Conservation (phyloP, 345 rosid genomes). For the Citrus mangshanensis region DNA sequence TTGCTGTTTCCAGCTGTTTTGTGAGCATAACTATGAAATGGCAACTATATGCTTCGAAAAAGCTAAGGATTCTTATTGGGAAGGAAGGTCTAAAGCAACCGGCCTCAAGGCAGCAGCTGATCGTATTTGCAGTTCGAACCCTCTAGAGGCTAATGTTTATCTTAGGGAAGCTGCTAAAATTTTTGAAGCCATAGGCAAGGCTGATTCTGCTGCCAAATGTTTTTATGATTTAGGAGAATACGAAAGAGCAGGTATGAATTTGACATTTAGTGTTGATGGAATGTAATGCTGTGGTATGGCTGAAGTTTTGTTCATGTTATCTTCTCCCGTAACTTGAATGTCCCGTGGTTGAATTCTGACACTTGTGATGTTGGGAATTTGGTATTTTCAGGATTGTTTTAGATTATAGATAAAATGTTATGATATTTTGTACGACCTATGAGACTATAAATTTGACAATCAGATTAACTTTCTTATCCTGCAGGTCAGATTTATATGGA, state of each 20-base stretch:
- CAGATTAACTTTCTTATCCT: background rate
- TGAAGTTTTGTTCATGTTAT: background rate
- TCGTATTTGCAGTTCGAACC: slow-evolving; percentile 27
- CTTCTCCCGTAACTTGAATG: background rate
- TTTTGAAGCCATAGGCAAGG: slow-evolving; percentile 35
- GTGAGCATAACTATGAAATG: slow-evolving; percentile 39
- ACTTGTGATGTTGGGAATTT: background rate
- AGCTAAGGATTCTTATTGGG: slow-evolving; percentile 39
- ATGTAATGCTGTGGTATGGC: background rate
- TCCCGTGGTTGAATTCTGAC: background rate
- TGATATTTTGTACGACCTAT: background rate
- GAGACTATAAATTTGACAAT: background rate
- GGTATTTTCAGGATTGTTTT: background rate
- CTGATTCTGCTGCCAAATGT: slow-evolving; percentile 45
- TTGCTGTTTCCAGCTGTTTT: slow-evolving; percentile 36
- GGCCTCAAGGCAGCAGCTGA: slow-evolving; percentile 44
- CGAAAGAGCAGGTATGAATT: slow-evolving; percentile 34
- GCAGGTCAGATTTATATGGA: slow-evolving; percentile 41
- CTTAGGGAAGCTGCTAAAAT: slow-evolving; percentile 14
- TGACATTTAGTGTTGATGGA: background rate
- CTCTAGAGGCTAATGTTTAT: slow-evolving; percentile 26
- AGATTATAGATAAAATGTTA: background rate
- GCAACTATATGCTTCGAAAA: slow-evolving; percentile 48
- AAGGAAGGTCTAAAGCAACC: slow-evolving; percentile 33
- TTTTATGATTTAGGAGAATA: slow-evolving; percentile 36